phyloP scores from a whole-genome alignment of 768 basidiomycete species.

The Trametes elegans region DNA sequence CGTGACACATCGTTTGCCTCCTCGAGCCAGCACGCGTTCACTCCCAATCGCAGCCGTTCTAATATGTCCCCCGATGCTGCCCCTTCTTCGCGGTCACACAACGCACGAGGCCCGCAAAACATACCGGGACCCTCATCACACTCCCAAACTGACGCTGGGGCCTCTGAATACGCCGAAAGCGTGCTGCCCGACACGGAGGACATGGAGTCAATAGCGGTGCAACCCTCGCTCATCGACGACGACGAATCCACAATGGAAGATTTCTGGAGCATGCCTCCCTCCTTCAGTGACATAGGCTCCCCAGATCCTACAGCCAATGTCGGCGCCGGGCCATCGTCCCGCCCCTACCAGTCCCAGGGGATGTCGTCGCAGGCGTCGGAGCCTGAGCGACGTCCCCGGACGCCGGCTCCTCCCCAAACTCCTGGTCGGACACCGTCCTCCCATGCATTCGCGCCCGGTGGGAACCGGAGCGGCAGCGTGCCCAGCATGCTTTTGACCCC shows the following conservation, averaged over 20 bases:
- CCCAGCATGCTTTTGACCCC: conserved; percentile 18
- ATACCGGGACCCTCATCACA: neutral
- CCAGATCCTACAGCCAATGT: neutral
- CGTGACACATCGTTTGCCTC: conserved; percentile 1
- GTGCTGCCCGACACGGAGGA: conserved; percentile 14
- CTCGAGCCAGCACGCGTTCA: neutral
- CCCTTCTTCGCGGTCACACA: conserved; percentile 14
- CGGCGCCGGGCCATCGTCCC: neutral
- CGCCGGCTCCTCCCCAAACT: conserved; percentile 6
- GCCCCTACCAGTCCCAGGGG: neutral
- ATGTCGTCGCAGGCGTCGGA: neutral
- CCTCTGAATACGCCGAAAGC: conserved; percentile 7
- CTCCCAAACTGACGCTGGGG: conserved; percentile 6
- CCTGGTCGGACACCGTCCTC: conserved; percentile 1
- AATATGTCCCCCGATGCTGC: conserved; percentile 5
- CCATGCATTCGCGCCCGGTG: conserved; percentile 9
- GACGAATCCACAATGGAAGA: conserved; percentile 8
- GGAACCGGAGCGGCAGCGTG: conserved; percentile 7
- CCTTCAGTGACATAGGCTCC: conserved; percentile 3
- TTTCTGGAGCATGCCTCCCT: neutral
- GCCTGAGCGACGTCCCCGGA: conserved; percentile 1
- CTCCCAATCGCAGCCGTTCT: neutral
- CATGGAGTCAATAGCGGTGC: conserved; percentile 12
- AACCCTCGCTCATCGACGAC: conserved; percentile 11
- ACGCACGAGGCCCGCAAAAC: neutral